Percentiles rank a stretch among this genome's conserved stretches.
phyloP scores from a whole-genome alignment of 768 basidiomycete species.

The Agaricus blazei region DNA sequence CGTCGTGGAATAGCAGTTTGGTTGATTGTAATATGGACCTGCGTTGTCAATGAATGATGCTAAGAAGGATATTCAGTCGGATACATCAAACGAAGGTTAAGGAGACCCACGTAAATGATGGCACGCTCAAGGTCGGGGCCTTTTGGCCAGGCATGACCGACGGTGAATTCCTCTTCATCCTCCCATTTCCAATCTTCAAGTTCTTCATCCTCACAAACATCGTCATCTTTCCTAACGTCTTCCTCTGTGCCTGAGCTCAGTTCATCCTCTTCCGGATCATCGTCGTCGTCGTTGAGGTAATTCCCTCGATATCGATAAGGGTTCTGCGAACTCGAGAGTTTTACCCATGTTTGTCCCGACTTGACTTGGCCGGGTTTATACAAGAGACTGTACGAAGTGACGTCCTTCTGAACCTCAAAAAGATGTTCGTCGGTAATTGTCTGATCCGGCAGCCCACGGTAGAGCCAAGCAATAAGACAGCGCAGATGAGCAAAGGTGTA shows the following conservation, averaged over 20 bases:
- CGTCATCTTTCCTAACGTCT: constrained; percentile 17
- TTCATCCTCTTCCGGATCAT: constrained; percentile 30
- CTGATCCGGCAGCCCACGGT: constrained; percentile 26
- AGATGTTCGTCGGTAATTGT: constrained; percentile 41
- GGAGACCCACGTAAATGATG: constrained; percentile 56
- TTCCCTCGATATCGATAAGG: constrained; percentile 42
- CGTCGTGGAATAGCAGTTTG: constrained; percentile 44
- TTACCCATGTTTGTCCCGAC: constrained; percentile 39
- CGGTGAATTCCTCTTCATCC: constrained; percentile 60
- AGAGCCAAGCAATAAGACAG: constrained; percentile 57
- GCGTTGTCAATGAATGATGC: constrained; percentile 48
- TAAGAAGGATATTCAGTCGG: constrained; percentile 15
- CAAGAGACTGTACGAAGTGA: constrained; percentile 33
- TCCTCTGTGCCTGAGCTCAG: constrained; percentile 31
- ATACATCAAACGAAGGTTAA: neutral
- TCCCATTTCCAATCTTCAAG: constrained; percentile 61
- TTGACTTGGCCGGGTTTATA: constrained; percentile 50
- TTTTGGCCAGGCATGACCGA: constrained; percentile 56
- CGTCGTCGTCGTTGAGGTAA: constrained; percentile 22
- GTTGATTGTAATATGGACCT: constrained; percentile 63
- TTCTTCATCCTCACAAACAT: constrained; percentile 20
- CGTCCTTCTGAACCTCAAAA: constrained; percentile 54
- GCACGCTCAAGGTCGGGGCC: constrained; percentile 38
- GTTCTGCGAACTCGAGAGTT: constrained; percentile 48
- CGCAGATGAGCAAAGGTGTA: constrained; percentile 67